Base-by-base conservation (phyloP, 768 basidiomycete genomes). In the Arthromyces matolae region DNA sequence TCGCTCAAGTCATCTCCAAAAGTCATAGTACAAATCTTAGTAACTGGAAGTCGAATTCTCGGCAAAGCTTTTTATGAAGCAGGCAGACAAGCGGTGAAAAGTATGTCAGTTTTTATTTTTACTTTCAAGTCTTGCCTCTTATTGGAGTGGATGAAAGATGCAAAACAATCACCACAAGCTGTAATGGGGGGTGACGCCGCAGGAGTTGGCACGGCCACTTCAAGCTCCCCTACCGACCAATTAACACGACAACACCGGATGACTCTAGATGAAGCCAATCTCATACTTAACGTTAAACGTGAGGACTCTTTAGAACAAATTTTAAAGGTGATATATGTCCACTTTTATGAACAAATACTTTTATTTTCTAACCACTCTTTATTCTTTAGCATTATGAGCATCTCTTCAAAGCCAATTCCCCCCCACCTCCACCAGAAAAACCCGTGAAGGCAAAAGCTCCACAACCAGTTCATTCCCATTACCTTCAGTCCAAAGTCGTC, bases 401-500 rank as follows among this genome's bases (percentile, higher is more conserved):
- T 59, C 72, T 98, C 43, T 96, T 97, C 77, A 86, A 89, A 67
- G 83, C 83, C 37, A 99, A 99, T 64, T 76, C 84, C 19, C 85
- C 86, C 9, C 74, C 80, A n/a, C 73, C 82, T 34, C 64, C 76
- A 37, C 71, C 80, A 12, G 72, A 75, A 49, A 75, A 75, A 56
- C 69, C 67, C 29, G 50, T 75, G 32, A 58, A 75, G 12, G 70
- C 76, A 29, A 79, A 73, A 62, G 69, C 67, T 19, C 62, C 68
- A 19, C 70, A 65, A 22, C 75, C 75, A 18, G 58, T 69, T 29
- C 75, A 92, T 62, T 93, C 92, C 28, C 90, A 93, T 67, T 98
- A 98, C 67, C 75, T 98, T 10, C 94, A 95, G 64, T 94, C 92
- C 25, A 99, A 99, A 70, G 91, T 99, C n/a, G 81, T 91, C 36